These are phyloP conservation scores for Microbotryum lychnidis-dioicae DNA, from an alignment of 1,284 basidiomycete species.

Conservation along the genomic window DNA sequence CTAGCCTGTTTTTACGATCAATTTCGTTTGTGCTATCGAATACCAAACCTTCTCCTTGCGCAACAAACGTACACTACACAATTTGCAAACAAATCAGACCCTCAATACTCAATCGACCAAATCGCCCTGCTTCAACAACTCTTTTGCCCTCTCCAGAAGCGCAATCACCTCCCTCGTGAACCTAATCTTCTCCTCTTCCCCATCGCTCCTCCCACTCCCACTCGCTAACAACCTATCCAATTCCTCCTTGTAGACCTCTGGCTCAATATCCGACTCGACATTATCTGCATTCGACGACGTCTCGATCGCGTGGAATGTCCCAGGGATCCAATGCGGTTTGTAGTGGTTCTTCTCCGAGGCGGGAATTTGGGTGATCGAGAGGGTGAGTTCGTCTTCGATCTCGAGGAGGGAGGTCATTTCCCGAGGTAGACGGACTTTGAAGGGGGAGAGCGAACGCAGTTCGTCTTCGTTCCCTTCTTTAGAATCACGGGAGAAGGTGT, in stretches of 20 bases:
- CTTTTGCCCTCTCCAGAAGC: background rate
- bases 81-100: no score
- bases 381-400: background rate
- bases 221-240: background rate
- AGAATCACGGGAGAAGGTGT: no score
- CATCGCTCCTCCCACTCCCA: background rate
- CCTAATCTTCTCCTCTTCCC: background rate
- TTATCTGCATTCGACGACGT: background rate
- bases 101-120: no score
- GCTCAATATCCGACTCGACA: slow-evolving; percentile 5
- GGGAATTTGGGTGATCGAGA: background rate
- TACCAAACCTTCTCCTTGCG: no score
- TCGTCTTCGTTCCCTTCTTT: background rate
- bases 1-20: background rate
- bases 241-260: background rate
- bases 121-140: background rate
- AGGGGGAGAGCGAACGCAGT: background rate
- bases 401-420: background rate
- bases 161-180: background rate
- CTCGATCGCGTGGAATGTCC: no score
- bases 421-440: slow-evolving; percentile 3
- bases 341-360: background rate
- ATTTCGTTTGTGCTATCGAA: no score
- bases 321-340: background rate
- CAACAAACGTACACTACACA: no score